These are phyloP conservation scores for Colletotrichum navitas DNA, from an alignment of 2,329 filamentous ascomycete species.

Conservation along the genomic window DNA sequence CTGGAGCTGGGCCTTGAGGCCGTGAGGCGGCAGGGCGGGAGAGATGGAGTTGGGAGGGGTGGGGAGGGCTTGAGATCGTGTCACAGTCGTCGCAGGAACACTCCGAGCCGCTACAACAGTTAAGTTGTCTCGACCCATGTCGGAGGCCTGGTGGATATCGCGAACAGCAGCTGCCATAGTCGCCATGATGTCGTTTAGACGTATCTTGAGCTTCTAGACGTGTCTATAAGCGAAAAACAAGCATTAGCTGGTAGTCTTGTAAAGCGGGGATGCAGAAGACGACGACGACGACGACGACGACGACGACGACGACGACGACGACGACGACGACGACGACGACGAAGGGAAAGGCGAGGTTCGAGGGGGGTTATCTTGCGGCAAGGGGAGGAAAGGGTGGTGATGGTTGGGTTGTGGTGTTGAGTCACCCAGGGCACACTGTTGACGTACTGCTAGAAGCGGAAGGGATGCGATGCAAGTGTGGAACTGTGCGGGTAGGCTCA, in stretches of 20 bases:
- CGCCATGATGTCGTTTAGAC: conserved; percentile 65
- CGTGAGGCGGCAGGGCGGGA: conserved; percentile 85
- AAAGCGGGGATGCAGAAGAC: not conserved
- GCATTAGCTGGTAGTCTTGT: conserved; percentile 46
- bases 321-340: not conserved
- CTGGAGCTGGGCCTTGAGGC: conserved; percentile 76
- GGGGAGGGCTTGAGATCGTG: conserved; percentile 75
- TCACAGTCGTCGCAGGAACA: conserved; percentile 68
- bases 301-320: not conserved
- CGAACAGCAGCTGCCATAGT: conserved; percentile 75
- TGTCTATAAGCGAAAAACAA: conserved; percentile 52
- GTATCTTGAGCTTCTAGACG: conserved; percentile 59
- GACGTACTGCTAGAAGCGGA: conserved; percentile 46
- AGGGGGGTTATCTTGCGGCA: not conserved
- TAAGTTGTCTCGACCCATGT: conserved; percentile 75
- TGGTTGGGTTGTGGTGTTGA: conserved; percentile 36
- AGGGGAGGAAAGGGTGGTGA: conserved; percentile 11
- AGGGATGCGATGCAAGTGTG: conserved; percentile 42
- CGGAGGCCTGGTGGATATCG: conserved; percentile 74
- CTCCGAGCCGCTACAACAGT: conserved; percentile 78
- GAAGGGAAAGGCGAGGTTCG: not conserved
- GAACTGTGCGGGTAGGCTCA: conserved; percentile 45
- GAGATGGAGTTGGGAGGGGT: conserved; percentile 97
- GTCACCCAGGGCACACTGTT: conserved; percentile 38
- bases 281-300: not conserved